phyloP scores from a whole-genome alignment of 805 yeast species.

The Isabelozyma pseudorhagii region DNA sequence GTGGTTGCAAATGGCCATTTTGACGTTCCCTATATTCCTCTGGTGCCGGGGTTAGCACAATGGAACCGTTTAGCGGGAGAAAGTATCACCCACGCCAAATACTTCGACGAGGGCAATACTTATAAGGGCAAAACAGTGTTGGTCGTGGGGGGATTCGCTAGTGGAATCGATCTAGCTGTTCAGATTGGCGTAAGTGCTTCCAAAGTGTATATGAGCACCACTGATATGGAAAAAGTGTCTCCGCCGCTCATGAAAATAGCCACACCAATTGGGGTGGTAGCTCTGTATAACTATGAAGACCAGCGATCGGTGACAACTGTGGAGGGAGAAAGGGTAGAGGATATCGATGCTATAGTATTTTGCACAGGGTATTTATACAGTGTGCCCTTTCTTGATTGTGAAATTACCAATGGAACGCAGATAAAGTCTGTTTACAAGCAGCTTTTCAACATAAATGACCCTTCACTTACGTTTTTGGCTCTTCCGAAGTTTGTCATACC shows the following conservation, averaged over 20 bases:
- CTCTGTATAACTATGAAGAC: slow-evolving; percentile 29
- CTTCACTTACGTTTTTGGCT: slow-evolving; percentile 41
- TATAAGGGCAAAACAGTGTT: slow-evolving; percentile 44
- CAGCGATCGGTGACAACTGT: slow-evolving; percentile 19
- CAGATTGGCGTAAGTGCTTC: slow-evolving; percentile 48
- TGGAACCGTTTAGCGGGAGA: slow-evolving; percentile 24
- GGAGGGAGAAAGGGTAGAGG: slow-evolving; percentile 20
- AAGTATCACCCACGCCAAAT: slow-evolving; percentile 31
- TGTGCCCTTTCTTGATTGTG: slow-evolving; percentile 30
- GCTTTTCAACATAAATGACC: slow-evolving; percentile 44
- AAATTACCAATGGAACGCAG: slow-evolving; percentile 29
- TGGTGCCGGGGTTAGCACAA: slow-evolving; percentile 24
- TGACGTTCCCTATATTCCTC: slow-evolving; percentile 33
- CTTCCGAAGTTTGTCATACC: slow-evolving; percentile 47
- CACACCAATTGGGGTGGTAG: slow-evolving; percentile 9
- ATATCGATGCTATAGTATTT: slow-evolving; percentile 27
- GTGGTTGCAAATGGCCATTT: slow-evolving; percentile 39
- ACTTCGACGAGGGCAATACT: slow-evolving; percentile 19
- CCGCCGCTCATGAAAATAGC: slow-evolving; percentile 40
- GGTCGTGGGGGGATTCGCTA: slow-evolving; percentile 74
- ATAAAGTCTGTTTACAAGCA: slow-evolving; percentile 43
- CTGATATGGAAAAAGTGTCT: slow-evolving; percentile 45
- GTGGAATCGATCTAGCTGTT: slow-evolving; percentile 70
- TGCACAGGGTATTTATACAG: slow-evolving; percentile 40
- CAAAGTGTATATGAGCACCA: slow-evolving; percentile 16